phyloP scores from a whole-genome alignment of 2,329 filamentous ascomycete genomes.

The Fusarium praegraminearum region DNA sequence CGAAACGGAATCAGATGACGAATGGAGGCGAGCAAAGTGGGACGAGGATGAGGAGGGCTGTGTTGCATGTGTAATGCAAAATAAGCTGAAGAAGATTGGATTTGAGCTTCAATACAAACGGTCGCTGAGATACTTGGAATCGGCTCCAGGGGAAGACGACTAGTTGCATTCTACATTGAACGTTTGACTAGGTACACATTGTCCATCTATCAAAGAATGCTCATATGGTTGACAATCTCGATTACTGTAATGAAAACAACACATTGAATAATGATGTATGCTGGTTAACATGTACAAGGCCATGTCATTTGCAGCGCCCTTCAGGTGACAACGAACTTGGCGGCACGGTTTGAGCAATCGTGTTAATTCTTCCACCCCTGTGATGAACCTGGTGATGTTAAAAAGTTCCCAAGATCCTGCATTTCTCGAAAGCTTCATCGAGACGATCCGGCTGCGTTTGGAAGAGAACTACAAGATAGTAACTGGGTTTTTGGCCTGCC shows the following conservation, averaged over 20 bases:
- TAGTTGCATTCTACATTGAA: neutral
- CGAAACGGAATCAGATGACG: slow-evolving; percentile 35
- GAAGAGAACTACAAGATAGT: neutral
- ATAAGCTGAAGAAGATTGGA: neutral
- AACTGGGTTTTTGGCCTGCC: neutral
- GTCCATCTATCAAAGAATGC: neutral
- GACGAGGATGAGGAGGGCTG: slow-evolving; percentile 41
- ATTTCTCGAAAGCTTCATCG: rapidly evolving
- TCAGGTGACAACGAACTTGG: neutral
- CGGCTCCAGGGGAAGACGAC: neutral
- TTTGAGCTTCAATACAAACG: neutral
- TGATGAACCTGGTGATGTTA: neutral
- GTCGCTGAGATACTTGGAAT: neutral
- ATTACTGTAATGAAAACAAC: neutral
- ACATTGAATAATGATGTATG: neutral
- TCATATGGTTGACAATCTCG: neutral
- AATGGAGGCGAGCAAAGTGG: slow-evolving; percentile 40
- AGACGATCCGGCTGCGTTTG: neutral
- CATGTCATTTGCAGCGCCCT: neutral
- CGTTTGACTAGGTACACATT: neutral
- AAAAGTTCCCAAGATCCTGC: rapidly evolving
- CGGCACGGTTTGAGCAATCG: neutral
- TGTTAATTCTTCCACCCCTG: neutral
- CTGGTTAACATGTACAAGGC: neutral
- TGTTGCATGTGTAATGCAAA: neutral